Conservation (phyloP, 2,329 filamentous ascomycete species). For the Raffaelea arxii region DNA sequence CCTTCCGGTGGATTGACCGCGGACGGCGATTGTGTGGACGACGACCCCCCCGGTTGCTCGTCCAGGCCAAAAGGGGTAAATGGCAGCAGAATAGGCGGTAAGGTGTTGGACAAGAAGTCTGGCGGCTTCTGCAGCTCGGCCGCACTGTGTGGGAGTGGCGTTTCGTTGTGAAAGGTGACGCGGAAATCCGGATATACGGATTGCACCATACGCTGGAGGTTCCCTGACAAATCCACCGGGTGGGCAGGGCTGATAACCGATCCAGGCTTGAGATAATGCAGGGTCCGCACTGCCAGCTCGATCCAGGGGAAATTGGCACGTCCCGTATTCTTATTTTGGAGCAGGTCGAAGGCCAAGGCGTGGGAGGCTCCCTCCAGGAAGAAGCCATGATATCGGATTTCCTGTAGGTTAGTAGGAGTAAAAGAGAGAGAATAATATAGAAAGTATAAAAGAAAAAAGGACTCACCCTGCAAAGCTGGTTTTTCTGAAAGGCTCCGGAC, state of each 20-base stretch:
- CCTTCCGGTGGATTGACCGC: conserved; percentile 3
- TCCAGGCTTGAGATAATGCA: conserved; percentile 6
- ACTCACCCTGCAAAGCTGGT: conserved; percentile 8
- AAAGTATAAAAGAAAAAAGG: not conserved
- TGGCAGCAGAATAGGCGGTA: conserved; percentile 2
- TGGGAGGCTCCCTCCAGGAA: conserved; percentile 13
- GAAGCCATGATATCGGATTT: conserved; percentile 11
- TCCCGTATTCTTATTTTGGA: conserved; percentile 5
- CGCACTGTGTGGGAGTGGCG: not conserved
- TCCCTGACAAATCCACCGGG: conserved; percentile 7
- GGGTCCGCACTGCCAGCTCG: conserved; percentile 8
- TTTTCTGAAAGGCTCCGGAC: conserved; percentile 6
- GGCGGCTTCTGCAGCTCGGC: not conserved
- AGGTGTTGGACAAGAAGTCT: not conserved
- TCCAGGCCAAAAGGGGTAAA: conserved; percentile 7
- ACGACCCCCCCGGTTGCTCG: conserved; percentile 2
- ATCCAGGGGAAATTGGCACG: conserved; percentile 9
- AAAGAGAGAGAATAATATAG: not conserved
- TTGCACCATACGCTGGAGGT: conserved; percentile 10
- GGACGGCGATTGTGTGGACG: not conserved
- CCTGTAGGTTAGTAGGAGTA: not conserved
- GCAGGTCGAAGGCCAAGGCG: conserved; percentile 8
- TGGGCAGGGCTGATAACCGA: not conserved
- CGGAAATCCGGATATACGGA: conserved; percentile 13
- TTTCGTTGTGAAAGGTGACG: not conserved